These are phyloP conservation scores for Aspergillus sergii DNA, from an alignment of 2,329 filamentous ascomycete species.

Conservation along the genomic window DNA sequence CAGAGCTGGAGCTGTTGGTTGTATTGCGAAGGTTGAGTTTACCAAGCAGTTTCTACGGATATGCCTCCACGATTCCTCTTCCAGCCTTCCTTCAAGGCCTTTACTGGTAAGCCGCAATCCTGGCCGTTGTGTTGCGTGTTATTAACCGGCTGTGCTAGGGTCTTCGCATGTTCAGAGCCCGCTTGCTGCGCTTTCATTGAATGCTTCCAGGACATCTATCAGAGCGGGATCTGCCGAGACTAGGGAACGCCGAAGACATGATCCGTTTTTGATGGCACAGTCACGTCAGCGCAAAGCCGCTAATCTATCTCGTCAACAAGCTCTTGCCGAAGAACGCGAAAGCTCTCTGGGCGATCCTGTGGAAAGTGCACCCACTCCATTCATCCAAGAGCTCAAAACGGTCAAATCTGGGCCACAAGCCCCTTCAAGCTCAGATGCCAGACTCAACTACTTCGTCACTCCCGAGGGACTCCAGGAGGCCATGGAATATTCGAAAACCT, in stretches of 20 bases:
- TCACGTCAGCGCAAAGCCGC: conserved; percentile 80
- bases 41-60: conserved; percentile 27
- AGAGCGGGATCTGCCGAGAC: conserved; percentile 67
- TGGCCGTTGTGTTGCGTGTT: conserved; percentile 13
- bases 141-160: conserved; percentile 24
- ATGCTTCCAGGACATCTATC: conserved; percentile 55
- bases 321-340: conserved; percentile 67
- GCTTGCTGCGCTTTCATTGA: conserved; percentile 57
- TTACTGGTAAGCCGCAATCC: conserved; percentile 58
- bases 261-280: conserved; percentile 82
- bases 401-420: conserved; percentile 21
- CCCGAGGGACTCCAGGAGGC: conserved; percentile 68
- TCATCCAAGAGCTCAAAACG: conserved; percentile 57
- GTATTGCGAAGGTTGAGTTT: background rate
- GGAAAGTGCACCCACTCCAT: conserved; percentile 76
- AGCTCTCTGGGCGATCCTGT: conserved; percentile 75
- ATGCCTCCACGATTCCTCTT: conserved; percentile 71
- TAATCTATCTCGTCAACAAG: conserved; percentile 74
- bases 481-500: conserved; percentile 66
- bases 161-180: conserved; percentile 39
- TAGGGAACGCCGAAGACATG: conserved; percentile 67
- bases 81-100: conserved; percentile 61
- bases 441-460: conserved; percentile 77
- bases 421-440: conserved; percentile 15
- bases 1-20: conserved; percentile 10